A percentile compares a stretch with the other conserved stretches of the same genome.
Evolutionary conservation across 2,329 filamentous ascomycete species (phyloP).

Genomic region (Cladosporium sp.): DNA sequence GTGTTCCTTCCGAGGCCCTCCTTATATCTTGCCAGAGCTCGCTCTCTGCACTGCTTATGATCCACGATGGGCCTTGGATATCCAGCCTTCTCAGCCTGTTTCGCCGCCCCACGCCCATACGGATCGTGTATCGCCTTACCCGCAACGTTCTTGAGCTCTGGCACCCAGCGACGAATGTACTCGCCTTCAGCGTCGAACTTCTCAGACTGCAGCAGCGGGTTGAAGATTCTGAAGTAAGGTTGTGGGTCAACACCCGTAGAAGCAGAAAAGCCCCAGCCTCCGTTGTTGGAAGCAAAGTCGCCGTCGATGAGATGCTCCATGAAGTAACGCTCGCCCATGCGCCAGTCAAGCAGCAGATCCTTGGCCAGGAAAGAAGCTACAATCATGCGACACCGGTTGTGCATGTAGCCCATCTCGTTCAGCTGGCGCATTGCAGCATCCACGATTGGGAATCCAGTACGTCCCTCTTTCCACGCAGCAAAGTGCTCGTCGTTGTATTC

Average conservation of each 20-base stretch:
- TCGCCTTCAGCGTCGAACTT: conserved; percentile 78
- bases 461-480: conserved; percentile 70
- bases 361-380: conserved; percentile 79
- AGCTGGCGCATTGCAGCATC: conserved; percentile 86
- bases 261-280: conserved; percentile 67
- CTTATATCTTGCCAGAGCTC: conserved; percentile 72
- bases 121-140: conserved; percentile 79
- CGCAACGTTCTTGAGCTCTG: conserved; percentile 66
- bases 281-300: conserved; percentile 78
- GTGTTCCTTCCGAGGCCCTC: conserved; percentile 58
- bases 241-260: conserved; percentile 79
- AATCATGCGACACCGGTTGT: conserved; percentile 84
- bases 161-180: conserved; percentile 82
- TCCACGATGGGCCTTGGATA: conserved; percentile 77
- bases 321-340: conserved; percentile 77
- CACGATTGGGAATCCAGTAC: conserved; percentile 79
- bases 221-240: conserved; percentile 90
- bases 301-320: conserved; percentile 80
- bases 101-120: conserved; percentile 65
- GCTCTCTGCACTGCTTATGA: conserved; percentile 69
- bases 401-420: conserved; percentile 71
- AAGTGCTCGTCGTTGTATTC: conserved; percentile 73
- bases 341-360: conserved; percentile 80
- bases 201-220: conserved; percentile 80
- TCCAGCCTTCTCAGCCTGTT: conserved; percentile 63